Conservation (phyloP, 2,329 filamentous ascomycete genomes). For the Neopestalotiopsis sp. region DNA sequence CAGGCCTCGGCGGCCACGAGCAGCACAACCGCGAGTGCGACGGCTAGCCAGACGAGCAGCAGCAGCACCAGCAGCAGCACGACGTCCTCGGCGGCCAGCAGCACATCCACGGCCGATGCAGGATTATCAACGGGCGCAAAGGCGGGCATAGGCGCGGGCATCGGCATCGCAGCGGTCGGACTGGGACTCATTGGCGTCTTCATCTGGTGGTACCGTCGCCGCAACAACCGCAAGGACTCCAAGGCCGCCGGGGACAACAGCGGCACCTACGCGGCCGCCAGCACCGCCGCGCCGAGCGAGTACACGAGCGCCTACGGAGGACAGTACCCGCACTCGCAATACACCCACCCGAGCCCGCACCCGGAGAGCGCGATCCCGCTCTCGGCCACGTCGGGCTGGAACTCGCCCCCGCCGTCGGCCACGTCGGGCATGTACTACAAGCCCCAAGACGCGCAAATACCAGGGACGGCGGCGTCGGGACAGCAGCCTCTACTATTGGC, state of each 20-base stretch:
- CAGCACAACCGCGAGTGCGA: constrained; percentile 25
- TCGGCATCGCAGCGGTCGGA: constrained; percentile 33
- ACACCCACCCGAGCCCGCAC: neutral
- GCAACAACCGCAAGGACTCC: neutral
- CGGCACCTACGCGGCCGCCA: neutral
- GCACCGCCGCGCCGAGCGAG: constrained; percentile 4
- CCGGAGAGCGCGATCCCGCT: constrained; percentile 5
- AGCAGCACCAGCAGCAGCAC: constrained; percentile 21
- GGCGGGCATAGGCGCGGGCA: constrained; percentile 47
- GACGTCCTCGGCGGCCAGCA: constrained; percentile 21
- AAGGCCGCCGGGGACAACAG: neutral
- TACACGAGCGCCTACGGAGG: constrained; percentile 7
- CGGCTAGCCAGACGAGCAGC: constrained; percentile 21
- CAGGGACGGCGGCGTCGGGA: neutral
- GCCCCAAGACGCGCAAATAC: neutral
- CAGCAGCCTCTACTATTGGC: constrained; percentile 19
- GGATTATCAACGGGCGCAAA: constrained; percentile 43
- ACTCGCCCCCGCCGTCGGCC: neutral
- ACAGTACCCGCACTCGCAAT: neutral
- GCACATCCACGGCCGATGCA: constrained; percentile 20
- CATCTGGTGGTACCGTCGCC: constrained; percentile 32
- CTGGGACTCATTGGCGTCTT: constrained; percentile 33
- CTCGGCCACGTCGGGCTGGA: neutral
- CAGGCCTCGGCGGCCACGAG: constrained; percentile 34
- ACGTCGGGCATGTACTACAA: constrained; percentile 11